Evolutionary conservation across 805 yeast species (phyloP), one percentile per base, ranked within the genome.

Genomic region (Maudiozyma turicensis): DNA sequence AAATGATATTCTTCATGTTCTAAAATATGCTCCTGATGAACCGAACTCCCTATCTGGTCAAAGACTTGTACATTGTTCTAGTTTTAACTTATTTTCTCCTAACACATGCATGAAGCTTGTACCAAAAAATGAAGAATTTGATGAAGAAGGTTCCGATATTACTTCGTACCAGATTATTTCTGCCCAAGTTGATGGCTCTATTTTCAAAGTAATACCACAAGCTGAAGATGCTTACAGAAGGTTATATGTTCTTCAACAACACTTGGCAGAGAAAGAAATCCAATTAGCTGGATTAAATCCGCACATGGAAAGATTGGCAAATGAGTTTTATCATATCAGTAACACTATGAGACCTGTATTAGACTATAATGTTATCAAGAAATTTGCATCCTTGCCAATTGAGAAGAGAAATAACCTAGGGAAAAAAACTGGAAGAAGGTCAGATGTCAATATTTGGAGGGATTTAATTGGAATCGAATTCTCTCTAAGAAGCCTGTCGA

Each of bases 11-110:
- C 60, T 93, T 28, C 95, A 86, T 61, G 59, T 91, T 8, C 66
- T 88, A 40, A 86, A 86, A 58, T 93, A 86, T 62, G 95, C 93
- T 54, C 98, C 98, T 0, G 96, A 90, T 53, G 95, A 88, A 59
- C 85, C 93, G 0, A 74, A 76, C 26, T 87, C 97, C 1, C 67
- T 81, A 41, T 81, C 87, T 48, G 98, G 98, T 6, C 86, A 83
- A 54, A 71, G 80, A 52, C 72, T 93, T 47, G 67, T 91, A 13
- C 78, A 82, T 48, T 79, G 80, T 54, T 75, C 90, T 0, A 80
- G 85, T 13, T 83, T 90, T 61, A 80, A 81, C 57, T 68, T 81
- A 26, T 88, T 90, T 56, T 74, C 81, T 13, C 60, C 72, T 5
- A 77, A 84, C 2, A 78, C 82, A 0, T 72, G 77, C 52, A 69